Percentiles rank a stretch among this genome's conserved stretches.
Evolutionary conservation across 2,329 filamentous ascomycete genomes (phyloP).

Genomic region (Hymenoscyphus repandus): DNA sequence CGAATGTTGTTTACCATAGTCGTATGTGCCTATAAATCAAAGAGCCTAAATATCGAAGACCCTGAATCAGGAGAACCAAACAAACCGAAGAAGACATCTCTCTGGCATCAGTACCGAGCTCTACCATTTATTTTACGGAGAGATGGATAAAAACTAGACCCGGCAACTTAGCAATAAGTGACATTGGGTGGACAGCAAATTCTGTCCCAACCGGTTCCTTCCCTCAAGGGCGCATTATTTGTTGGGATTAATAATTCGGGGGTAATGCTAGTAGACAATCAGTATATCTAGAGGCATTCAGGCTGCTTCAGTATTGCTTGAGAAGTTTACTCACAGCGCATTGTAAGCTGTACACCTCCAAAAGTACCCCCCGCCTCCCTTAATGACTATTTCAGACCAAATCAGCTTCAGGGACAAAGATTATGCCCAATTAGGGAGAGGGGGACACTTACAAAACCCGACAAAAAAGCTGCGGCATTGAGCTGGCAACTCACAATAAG

Average conservation of each 20-base stretch:
- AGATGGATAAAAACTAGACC: no score
- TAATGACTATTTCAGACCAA: neutral
- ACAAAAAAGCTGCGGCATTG: neutral
- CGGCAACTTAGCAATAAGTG: no score
- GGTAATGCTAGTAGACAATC: neutral
- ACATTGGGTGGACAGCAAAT: no score
- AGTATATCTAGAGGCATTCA: neutral
- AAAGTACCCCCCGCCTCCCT: neutral
- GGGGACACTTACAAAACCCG: neutral
- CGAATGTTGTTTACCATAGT: no score
- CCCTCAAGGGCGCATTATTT: neutral
- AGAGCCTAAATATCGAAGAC: no score
- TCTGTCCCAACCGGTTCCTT: neutral
- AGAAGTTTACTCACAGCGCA: neutral
- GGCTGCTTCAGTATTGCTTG: neutral
- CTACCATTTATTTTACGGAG: no score
- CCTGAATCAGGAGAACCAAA: no score
- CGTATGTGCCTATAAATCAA: no score
- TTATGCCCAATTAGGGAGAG: neutral
- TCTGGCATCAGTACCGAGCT: no score
- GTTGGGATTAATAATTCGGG: neutral
- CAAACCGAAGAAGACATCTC: no score
- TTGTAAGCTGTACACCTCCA: neutral
- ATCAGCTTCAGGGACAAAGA: no score
- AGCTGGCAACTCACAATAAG: neutral